phyloP scores from a whole-genome alignment of 2,329 filamentous ascomycete species.

The Daldinia sp. region DNA sequence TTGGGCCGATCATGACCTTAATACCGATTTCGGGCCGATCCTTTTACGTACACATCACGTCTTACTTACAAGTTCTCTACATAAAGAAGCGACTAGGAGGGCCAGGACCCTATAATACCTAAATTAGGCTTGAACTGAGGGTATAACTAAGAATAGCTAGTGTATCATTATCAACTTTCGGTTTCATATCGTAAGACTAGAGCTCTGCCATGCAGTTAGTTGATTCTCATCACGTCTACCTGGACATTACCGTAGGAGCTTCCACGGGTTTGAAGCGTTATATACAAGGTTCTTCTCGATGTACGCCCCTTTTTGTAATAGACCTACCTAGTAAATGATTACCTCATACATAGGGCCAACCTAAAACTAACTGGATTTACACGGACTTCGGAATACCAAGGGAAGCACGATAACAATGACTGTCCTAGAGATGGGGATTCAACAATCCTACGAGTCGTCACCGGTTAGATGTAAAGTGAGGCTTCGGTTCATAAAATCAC shows the following conservation, averaged over 20 bases:
- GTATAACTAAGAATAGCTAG: constrained; percentile 1
- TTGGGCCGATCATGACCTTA: neutral
- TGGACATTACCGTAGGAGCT: constrained; percentile 2
- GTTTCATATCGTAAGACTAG: neutral
- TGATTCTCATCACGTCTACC: constrained; percentile 15
- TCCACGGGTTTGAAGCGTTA: neutral
- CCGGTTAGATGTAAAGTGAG: constrained; percentile 16
- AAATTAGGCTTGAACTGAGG: constrained; percentile 2
- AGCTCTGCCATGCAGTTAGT: constrained; percentile 20
- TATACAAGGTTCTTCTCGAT: neutral
- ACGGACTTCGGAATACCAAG: constrained; percentile 1
- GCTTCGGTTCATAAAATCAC: constrained; percentile 12
- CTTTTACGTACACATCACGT: constrained; percentile 23
- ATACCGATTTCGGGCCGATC: constrained; percentile 34
- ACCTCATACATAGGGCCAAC: constrained; percentile 5
- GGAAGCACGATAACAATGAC: constrained; percentile 10
- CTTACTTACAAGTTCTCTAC: constrained; percentile 13
- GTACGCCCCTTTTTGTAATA: neutral
- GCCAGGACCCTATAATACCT: constrained; percentile 5
- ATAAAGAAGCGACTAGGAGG: constrained; percentile 8
- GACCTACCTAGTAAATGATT: neutral
- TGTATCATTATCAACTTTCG: constrained; percentile 13
- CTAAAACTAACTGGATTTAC: constrained; percentile 9
- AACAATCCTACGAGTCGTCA: constrained; percentile 15
- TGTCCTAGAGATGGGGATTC: constrained; percentile 11